These are phyloP conservation scores for Penicillium sp. DNA, from an alignment of 2,329 filamentous ascomycete species.

Conservation along the genomic window DNA sequence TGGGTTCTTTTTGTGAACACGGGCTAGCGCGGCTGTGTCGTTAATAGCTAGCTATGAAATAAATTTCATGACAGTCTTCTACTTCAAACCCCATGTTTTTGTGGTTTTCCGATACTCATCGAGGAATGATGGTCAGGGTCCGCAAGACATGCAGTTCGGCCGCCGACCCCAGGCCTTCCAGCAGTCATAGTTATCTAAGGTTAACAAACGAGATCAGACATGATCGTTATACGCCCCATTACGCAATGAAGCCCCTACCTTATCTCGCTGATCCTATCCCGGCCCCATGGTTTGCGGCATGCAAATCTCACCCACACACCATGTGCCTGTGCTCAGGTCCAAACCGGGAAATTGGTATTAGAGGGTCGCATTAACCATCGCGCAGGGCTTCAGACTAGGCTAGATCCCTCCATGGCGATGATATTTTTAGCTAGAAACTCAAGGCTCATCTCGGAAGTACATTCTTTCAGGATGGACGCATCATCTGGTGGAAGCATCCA, in stretches of 20 bases:
- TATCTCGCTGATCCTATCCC: neutral
- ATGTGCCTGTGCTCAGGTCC: neutral
- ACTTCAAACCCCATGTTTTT: neutral
- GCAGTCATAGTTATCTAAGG: neutral
- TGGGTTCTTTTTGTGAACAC: slow-evolving; percentile 41
- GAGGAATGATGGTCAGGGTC: neutral
- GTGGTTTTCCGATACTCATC: neutral
- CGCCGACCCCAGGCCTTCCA: neutral
- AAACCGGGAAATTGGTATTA: neutral
- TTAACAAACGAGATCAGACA: neutral
- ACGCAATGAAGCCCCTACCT: neutral
- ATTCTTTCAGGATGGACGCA: neutral
- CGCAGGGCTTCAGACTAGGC: neutral
- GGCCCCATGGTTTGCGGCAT: neutral
- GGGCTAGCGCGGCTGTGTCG: slow-evolving; percentile 35
- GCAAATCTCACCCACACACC: neutral
- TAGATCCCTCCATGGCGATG: neutral
- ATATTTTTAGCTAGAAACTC: neutral
- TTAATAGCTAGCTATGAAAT: slow-evolving; percentile 38
- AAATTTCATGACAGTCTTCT: slow-evolving; percentile 33
- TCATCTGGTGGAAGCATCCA: neutral
- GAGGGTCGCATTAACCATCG: neutral
- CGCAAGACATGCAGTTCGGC: neutral
- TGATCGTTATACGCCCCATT: neutral
- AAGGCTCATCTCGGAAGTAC: neutral